A percentile compares a stretch with the other conserved stretches of the same genome.
phyloP scores from a whole-genome alignment of 306 rosid species.

The Cicer yamashitae region DNA sequence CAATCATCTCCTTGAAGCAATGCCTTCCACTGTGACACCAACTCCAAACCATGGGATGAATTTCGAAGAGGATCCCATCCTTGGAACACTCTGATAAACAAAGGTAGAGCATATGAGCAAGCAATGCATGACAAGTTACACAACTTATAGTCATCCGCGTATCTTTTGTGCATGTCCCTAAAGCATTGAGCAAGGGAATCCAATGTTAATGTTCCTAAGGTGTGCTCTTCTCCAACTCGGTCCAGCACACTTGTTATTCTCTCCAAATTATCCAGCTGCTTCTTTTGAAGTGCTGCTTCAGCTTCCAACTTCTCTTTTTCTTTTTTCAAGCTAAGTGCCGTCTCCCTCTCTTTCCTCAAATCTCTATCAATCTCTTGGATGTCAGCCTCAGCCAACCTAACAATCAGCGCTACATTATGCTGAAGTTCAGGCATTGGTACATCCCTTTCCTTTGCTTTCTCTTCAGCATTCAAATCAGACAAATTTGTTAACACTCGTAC shows the following conservation, averaged over 20 bases:
- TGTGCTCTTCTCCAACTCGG: constrained; percentile 63
- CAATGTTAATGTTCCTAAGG: constrained; percentile 67
- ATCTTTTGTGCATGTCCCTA: constrained; percentile 61
- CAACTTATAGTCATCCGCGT: constrained; percentile 69
- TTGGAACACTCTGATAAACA: constrained; percentile 81
- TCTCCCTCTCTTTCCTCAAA: constrained; percentile 73
- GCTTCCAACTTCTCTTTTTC: constrained; percentile 73
- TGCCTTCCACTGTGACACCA: constrained; percentile 69
- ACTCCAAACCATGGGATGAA: constrained; percentile 72
- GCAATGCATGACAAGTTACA: constrained; percentile 90
- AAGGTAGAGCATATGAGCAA: constrained; percentile 79
- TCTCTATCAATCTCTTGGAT: constrained; percentile 60
- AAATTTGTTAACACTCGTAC: constrained; percentile 56
- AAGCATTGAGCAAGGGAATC: constrained; percentile 75
- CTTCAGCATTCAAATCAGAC: constrained; percentile 67
- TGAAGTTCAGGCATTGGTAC: constrained; percentile 67
- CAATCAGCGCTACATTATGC: constrained; percentile 54
- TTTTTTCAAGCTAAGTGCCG: constrained; percentile 73
- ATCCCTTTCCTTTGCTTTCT: constrained; percentile 61
- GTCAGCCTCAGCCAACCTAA: constrained; percentile 58
- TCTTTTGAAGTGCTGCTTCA: constrained; percentile 68
- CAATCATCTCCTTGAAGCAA: constrained; percentile 74
- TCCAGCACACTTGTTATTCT: constrained; percentile 62
- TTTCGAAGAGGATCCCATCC: constrained; percentile 92
- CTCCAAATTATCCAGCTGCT: constrained; percentile 67